Evolutionary conservation across 176 grass and related monocot genomes (phyloP).

Genomic region (Hsuehochloa calcarea): DNA sequence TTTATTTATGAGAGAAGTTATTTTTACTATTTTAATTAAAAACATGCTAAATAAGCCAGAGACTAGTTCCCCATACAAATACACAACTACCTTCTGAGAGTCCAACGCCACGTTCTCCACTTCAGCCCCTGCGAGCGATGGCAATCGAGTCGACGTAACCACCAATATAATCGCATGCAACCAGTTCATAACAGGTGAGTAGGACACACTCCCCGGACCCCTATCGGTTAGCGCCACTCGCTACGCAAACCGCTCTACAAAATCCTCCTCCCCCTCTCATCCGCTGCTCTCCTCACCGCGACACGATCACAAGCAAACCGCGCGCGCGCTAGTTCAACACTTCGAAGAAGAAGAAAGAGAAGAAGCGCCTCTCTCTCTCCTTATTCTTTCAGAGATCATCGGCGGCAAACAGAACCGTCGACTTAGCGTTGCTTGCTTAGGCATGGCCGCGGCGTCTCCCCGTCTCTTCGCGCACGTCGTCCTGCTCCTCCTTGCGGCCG

Average conservation of each 20-base stretch:
- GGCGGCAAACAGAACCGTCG: background rate
- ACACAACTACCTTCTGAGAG: no score
- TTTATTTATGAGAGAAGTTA: no score
- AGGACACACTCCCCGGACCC: background rate
- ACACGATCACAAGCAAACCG: background rate
- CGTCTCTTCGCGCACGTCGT: background rate
- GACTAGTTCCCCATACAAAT: no score
- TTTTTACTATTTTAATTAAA: no score
- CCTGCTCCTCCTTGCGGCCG: background rate
- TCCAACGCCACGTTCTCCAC: conserved; percentile 29
- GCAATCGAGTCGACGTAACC: background rate
- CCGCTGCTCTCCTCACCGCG: background rate
- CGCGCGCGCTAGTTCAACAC: background rate
- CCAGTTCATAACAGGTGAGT: background rate
- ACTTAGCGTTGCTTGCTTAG: background rate
- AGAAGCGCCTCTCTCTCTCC: background rate
- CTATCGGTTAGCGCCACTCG: background rate
- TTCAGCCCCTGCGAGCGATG: background rate
- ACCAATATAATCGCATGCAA: background rate
- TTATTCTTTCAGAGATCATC: background rate
- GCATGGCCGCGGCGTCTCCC: conserved; percentile 24
- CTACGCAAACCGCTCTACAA: background rate
- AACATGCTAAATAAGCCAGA: no score
- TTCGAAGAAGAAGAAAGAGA: no score
- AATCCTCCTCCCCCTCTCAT: background rate